Evolutionary conservation across 208 protist genomes (phyloP), one percentile per base, ranked within the genome.

Genomic region (Histomonas meleagridis): DNA sequence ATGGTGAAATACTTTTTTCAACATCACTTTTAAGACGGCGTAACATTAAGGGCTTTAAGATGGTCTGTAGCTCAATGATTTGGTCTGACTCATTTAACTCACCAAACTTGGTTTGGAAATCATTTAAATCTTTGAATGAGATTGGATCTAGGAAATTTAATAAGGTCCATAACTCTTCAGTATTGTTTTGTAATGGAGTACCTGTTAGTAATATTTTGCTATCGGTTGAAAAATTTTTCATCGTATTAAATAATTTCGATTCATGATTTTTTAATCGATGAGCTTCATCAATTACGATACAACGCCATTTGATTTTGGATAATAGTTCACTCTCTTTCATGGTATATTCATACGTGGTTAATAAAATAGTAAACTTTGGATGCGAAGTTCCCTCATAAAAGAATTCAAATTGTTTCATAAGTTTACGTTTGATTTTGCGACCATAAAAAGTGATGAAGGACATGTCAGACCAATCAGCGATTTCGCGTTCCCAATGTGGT

Each of bases 131-230:
- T 38, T 81, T 81, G 94, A 99, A 99, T 14, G 98, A 93, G 57
- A 96, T 93, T 12, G 97, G 97, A 43, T 98, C 96, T 10, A 99
- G 93, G 93, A 98, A 99, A 94, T 99, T 97, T 48, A 99, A 95
- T 62, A 99, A 94, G 38, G 97, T 95, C 97, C 97, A 99, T 51
- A 99, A 94, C 95, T 99, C 98, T 79, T 97, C 95, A 76, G 99
- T 91, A 94, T 99, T 98, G 94, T 98, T 99, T 95, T 99, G 97
- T 51, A 99, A 92, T 49, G 95, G 97, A 40, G 97, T 99, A 51
- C 98, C 98, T 4, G 97, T 98, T 60, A 99, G 96, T 90, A 99
- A 96, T 43, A 99, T 95, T 62, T 91, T 90, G 38, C 55, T 55
- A 46, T 55, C 1, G 28, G n/a, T 65, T 38, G 38, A 4, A 5